Conservation (phyloP, 2,329 filamentous ascomycete genomes). For the Zarea fungicola region DNA sequence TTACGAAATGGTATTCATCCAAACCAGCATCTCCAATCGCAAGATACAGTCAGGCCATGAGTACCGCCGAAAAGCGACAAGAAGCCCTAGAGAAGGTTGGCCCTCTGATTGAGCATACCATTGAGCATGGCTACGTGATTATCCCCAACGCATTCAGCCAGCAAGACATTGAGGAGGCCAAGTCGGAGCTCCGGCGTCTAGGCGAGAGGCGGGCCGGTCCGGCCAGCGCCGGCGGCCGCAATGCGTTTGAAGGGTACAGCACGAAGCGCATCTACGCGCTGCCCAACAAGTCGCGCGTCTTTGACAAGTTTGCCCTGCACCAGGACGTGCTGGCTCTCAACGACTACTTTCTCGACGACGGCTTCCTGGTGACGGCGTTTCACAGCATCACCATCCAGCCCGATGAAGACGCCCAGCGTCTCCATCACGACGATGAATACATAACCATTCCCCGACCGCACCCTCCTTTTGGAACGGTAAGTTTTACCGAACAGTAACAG, state of each 20-base stretch:
- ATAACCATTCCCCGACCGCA: conserved; percentile 29
- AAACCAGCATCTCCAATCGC: no score
- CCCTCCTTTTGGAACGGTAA: conserved; percentile 27
- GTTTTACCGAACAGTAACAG: no score
- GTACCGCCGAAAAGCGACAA: not conserved
- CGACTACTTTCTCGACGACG: conserved; percentile 33
- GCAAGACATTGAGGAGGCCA: conserved; percentile 24
- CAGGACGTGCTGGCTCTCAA: conserved; percentile 32
- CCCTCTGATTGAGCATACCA: conserved; percentile 17
- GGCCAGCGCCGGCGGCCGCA: conserved; percentile 25
- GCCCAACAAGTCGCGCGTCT: conserved; percentile 32
- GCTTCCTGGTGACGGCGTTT: conserved; percentile 29
- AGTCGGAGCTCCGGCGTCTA: conserved; percentile 21
- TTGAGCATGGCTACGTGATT: conserved; percentile 29
- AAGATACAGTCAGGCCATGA: not conserved
- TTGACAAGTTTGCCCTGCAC: conserved; percentile 32
- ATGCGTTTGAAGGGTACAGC: conserved; percentile 31
- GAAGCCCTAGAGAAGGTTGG: not conserved
- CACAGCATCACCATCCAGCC: conserved; percentile 35
- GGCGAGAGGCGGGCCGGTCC: conserved; percentile 19
- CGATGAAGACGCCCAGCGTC: conserved; percentile 30
- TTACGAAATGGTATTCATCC: no score
- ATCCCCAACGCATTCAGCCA: conserved; percentile 27
- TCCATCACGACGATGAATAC: conserved; percentile 30
- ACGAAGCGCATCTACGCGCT: conserved; percentile 35